Base-by-base conservation (phyloP, 345 rosid species). In the Hibiscus tridactylites region DNA sequence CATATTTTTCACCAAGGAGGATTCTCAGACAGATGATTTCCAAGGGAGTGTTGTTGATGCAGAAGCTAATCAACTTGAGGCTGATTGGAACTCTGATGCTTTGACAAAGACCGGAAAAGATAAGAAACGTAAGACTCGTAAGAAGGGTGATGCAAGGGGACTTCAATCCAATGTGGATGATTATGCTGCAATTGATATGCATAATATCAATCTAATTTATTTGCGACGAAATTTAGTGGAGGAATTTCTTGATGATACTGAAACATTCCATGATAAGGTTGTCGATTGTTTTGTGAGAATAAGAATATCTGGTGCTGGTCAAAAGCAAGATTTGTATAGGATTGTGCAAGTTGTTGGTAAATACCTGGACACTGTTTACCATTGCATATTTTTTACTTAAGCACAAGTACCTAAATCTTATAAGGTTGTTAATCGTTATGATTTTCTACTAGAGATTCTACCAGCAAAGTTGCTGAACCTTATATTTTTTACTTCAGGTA, bases 251-350 rank as follows among this genome's bases (percentile, higher is more conserved):
- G 94, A 88, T 68, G 96, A 95, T 83, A 70, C 79, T 77, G 85
- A 85, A 65, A 71, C 91, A 61, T 95, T 95, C 76, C 86, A 80
- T 80, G 94, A 89, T 65, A 95, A 89, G 85, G 98, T 85, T 68
- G 88, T 88, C 56, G 91, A 92, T 65, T 77, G 94, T 75, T 95
- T 90, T 90, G 99, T 85, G 79, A 87, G 99, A 80, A 81, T 95
- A 74, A 88, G 98, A 82, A 92, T 95, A 77, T 84, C 96, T 69
- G 98, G 99, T 58, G 88, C 78, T 79, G 84, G 78, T 78, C 97
- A 89, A 83, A 95, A 92, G 89, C 99, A 92, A 85, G 98, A 95
- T 83, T 68, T 95, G 77, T 95, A 95, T 80, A 90, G 99, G 82
- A 89, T 95, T 65, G 97, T 92, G 70, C 98, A 91, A 76, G 89